These are phyloP conservation scores for Suhomyces sp. DNA, from an alignment of 805 yeast species.

Conservation along the genomic window DNA sequence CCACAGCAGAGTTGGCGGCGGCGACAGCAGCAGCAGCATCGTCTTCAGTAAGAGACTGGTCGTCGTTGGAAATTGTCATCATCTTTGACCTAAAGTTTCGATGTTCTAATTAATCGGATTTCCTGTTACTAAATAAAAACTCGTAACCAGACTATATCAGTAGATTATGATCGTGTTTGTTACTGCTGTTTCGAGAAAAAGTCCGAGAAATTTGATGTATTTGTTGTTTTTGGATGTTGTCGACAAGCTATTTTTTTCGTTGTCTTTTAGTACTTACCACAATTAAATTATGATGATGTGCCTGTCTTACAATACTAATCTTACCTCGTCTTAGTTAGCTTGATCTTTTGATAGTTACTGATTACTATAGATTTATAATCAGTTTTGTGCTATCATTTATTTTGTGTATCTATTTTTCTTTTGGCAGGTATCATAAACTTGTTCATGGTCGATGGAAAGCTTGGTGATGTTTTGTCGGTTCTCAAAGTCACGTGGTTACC, in stretches of 20 bases:
- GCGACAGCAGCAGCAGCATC: constrained; percentile 13
- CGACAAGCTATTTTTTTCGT: not conserved
- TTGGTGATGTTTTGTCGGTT: constrained; percentile 4
- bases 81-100: constrained; percentile 1
- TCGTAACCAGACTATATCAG: not conserved
- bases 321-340: not conserved
- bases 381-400: constrained; percentile 12
- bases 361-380: constrained; percentile 1
- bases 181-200: not conserved
- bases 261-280: not conserved
- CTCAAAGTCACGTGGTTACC: constrained; percentile 5
- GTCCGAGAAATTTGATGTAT: not conserved
- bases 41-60: constrained; percentile 10
- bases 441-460: constrained; percentile 2
- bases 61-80: constrained; percentile 11
- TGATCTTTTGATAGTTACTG: not conserved
- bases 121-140: not conserved
- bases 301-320: not conserved
- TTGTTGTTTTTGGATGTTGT: not conserved
- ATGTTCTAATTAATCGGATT: not conserved
- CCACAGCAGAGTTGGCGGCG: constrained; percentile 11
- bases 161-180: not conserved
- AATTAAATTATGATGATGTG: not conserved
- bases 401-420: constrained; percentile 10
- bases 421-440: not conserved